Conservation (phyloP, 1,284 basidiomycete genomes). For the Naganishia liquefaciens region DNA sequence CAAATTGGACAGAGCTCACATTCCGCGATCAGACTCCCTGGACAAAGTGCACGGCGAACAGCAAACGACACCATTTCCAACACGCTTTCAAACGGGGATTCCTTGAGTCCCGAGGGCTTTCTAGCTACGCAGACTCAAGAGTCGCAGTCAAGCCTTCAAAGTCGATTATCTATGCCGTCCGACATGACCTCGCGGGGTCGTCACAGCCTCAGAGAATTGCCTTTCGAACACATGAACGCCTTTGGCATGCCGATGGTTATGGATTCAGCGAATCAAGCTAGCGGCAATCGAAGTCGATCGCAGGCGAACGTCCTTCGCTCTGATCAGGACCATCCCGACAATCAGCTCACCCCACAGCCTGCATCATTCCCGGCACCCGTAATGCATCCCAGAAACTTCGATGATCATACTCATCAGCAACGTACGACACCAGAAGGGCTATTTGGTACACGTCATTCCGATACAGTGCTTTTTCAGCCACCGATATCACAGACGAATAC, state of each 20-base stretch:
- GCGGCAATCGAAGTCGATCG: constrained; percentile 2
- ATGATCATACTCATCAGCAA: background rate
- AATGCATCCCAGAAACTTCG: background rate
- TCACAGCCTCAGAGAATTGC: constrained; percentile 4
- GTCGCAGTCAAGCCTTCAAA: background rate
- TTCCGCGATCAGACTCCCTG: background rate
- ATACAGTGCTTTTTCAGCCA: background rate
- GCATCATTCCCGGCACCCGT: background rate
- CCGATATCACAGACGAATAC: background rate
- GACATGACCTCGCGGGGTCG: background rate
- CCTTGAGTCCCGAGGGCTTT: background rate
- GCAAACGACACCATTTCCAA: background rate
- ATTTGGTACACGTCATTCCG: constrained; percentile 6
- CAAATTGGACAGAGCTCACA: background rate
- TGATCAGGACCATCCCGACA: background rate
- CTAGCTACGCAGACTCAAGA: background rate
- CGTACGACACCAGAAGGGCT: background rate
- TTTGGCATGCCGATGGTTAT: constrained; percentile 23
- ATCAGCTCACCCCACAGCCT: background rate
- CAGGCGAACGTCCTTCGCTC: background rate
- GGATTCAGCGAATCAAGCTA: constrained; percentile 12
- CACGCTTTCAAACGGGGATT: background rate
- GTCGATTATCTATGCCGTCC: background rate
- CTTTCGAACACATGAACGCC: constrained; percentile 30
- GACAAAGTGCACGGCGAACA: background rate